These are phyloP conservation scores for Lodderomyces orthopsilosis DNA, from an alignment of 1,139 yeast species.

Conservation along the genomic window DNA sequence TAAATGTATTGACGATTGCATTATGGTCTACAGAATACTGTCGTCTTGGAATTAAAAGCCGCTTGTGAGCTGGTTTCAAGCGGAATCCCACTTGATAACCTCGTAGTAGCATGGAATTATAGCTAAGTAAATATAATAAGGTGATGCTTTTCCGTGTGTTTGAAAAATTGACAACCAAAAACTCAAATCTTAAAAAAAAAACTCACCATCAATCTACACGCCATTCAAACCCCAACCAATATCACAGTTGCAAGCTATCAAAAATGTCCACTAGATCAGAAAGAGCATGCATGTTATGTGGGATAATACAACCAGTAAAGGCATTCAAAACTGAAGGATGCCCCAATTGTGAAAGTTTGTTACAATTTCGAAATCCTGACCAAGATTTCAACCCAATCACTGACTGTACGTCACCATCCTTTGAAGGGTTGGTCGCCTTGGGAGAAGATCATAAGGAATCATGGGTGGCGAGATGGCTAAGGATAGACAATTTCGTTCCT, in stretches of 20 bases:
- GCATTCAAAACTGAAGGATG: slow-evolving; percentile 83
- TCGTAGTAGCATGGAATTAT: background rate
- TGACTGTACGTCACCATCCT: slow-evolving; percentile 94
- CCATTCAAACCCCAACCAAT: no score
- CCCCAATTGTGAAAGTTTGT: slow-evolving; percentile 93
- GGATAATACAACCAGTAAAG: slow-evolving; percentile 75
- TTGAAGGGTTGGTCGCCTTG: slow-evolving; percentile 92
- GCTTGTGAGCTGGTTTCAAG: background rate
- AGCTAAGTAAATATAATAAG: background rate
- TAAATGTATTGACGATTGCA: slow-evolving; percentile 29
- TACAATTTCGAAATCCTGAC: slow-evolving; percentile 59
- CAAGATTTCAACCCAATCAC: slow-evolving; percentile 80
- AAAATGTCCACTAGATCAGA: slow-evolving; percentile 64
- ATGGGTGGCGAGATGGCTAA: slow-evolving; percentile 97
- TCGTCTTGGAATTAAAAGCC: slow-evolving; percentile 6
- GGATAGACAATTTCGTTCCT: slow-evolving; percentile 84
- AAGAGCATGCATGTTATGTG: slow-evolving; percentile 97
- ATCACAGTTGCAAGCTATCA: no score
- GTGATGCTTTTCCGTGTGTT: background rate
- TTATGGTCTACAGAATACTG: slow-evolving; percentile 14
- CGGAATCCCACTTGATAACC: background rate
- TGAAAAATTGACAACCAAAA: slow-evolving; percentile 5
- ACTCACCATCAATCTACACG: background rate
- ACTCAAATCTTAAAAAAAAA: background rate
- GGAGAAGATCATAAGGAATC: slow-evolving; percentile 78